These are phyloP conservation scores for Barnettozyma populi DNA, from an alignment of 805 yeast species.

Conservation along the genomic window DNA sequence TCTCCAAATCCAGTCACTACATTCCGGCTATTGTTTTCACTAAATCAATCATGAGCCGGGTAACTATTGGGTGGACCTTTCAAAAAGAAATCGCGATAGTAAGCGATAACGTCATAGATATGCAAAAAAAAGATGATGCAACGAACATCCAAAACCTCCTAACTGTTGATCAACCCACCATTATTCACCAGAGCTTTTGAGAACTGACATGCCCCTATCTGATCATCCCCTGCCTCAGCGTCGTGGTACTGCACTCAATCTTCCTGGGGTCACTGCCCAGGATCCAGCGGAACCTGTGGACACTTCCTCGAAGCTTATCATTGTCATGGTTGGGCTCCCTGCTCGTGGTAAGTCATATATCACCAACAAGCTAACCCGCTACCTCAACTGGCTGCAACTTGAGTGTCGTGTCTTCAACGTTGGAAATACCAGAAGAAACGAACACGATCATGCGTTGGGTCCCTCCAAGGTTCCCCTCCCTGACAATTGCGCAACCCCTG, in stretches of 20 bases:
- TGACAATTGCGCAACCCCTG: conserved; percentile 24
- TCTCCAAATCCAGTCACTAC: no score
- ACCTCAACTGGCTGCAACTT: conserved; percentile 90
- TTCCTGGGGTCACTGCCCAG: conserved; percentile 74
- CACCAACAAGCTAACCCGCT: conserved; percentile 85
- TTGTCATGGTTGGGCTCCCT: conserved; percentile 95
- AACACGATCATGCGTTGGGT: conserved; percentile 49
- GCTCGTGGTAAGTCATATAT: conserved; percentile 94
- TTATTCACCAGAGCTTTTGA: not conserved
- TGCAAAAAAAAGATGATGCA: not conserved
- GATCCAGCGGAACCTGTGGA: conserved; percentile 1
- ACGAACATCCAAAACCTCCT: not conserved
- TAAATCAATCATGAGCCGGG: not conserved
- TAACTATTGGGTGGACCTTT: no score
- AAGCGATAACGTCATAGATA: not conserved
- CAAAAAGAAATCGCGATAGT: not conserved
- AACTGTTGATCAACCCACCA: not conserved
- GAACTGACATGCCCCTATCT: not conserved
- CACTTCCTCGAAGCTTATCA: conserved; percentile 61
- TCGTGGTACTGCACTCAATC: conserved; percentile 78
- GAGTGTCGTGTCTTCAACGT: conserved; percentile 89
- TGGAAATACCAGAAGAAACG: conserved; percentile 87
- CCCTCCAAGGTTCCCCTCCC: conserved; percentile 65
- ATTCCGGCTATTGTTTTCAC: no score
- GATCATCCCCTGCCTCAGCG: conserved; percentile 4